Base-by-base conservation (phyloP, 441 rosid species). In the Mallotus japonicus region DNA sequence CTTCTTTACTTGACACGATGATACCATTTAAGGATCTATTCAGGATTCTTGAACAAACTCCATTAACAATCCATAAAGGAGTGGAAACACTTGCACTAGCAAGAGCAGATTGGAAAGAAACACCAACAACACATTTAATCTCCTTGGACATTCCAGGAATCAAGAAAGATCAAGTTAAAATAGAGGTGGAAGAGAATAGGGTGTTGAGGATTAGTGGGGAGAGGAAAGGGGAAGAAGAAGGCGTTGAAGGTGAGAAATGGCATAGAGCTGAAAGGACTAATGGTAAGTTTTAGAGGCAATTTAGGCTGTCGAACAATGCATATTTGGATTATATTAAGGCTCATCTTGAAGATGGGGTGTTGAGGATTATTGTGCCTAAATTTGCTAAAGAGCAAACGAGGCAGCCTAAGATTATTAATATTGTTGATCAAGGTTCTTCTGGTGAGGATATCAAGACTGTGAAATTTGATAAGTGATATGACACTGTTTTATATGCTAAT, bases 201-300 rank as follows among this genome's bases (percentile, higher is more conserved):
- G 79, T 87, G 17, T 6, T 85, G 83, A 80, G 83, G 74, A 67
- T 87, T 22, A 85, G 86, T 4, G 89, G 89, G 14, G 86, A 84
- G 72, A 80, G 89, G 75, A 87, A 83, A 62, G 72, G 19, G 0
- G 86, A 83, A 24, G 72, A 70, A 42, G 85, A 73, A 22, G 40
- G 40, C 40, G 69, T 65, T 0, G 80, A 80, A 40, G 87, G 87
- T 3, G 89, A 83, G 44, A 84, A 75, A 62, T 87, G 89, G 88
- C 87, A 87, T n/a, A 72, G 87, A 6, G 85, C 83, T 0, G 91
- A 84, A 77, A 83, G 85, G 63, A 69, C 75, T 4, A 44, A 8
- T n/a, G 87, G 90, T 0, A 82, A 81, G 63, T 88, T 86, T 24
- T 86, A 82, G 88, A 83, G 92, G 79, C 88, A 81, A 60, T 88